Evolutionary conservation across 805 yeast species (phyloP).

Genomic region (Wickerhamomyces alni): DNA sequence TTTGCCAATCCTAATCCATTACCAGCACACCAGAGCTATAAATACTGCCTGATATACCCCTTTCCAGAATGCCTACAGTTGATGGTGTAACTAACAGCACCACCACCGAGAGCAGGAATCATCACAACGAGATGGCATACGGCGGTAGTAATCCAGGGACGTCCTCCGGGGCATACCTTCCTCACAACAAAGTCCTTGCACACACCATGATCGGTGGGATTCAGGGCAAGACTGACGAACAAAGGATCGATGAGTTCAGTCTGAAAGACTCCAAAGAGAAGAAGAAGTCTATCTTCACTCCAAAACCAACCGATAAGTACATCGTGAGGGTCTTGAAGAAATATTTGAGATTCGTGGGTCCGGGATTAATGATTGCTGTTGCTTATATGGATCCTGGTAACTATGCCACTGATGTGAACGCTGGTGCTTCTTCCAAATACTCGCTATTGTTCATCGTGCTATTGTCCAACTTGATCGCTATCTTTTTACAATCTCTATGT

Average conservation of each 20-base stretch:
- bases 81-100: no score
- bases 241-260: no score
- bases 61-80: no score
- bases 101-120: no score
- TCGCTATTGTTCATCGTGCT: conserved; percentile 66
- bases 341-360: conserved; percentile 70
- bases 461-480: conserved; percentile 79
- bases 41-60: no score
- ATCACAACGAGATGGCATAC: no score
- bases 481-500: conserved; percentile 74
- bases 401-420: conserved; percentile 82
- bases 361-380: conserved; percentile 82
- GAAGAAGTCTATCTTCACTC: conserved; percentile 6
- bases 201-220: conserved; percentile 17
- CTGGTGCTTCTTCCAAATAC: conserved; percentile 78
- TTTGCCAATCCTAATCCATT: no score
- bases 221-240: not conserved
- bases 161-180: conserved; percentile 5
- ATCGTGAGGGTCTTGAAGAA: conserved; percentile 33
- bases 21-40: no score
- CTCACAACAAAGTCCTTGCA: conserved; percentile 10
- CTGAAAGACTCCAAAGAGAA: not conserved
- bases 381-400: conserved; percentile 96
- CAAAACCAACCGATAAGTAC: conserved; percentile 13
- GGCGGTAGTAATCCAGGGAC: not conserved